These are phyloP conservation scores for Tilletia walkeri DNA, from an alignment of 1,284 basidiomycete species.

Conservation along the genomic window DNA sequence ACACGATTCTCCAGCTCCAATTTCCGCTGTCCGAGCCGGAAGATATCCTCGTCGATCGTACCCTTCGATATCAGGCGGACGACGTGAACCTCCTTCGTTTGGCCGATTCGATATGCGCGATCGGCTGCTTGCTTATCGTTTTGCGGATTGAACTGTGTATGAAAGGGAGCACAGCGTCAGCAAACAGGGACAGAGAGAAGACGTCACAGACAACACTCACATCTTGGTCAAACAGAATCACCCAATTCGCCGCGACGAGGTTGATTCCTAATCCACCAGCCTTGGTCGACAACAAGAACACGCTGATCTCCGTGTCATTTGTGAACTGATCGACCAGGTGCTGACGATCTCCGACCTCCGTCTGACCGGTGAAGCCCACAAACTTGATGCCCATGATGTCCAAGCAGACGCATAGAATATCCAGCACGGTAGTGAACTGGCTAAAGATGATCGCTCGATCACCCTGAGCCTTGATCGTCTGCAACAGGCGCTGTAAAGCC, in stretches of 20 bases:
- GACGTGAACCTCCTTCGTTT: slow-evolving; percentile 81
- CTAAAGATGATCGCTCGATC: slow-evolving; percentile 90
- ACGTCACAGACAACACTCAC: slow-evolving; percentile 68
- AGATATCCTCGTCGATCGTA: slow-evolving; percentile 69
- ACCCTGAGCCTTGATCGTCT: slow-evolving; percentile 68
- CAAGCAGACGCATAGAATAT: slow-evolving; percentile 81
- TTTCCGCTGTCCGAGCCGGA: slow-evolving; percentile 34
- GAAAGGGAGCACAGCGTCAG: background rate
- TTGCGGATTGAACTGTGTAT: slow-evolving; percentile 56
- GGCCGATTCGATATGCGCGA: slow-evolving; percentile 95
- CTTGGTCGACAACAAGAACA: slow-evolving; percentile 92
- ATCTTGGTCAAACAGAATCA: slow-evolving; percentile 81
- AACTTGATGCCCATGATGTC: slow-evolving; percentile 74
- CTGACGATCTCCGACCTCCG: slow-evolving; percentile 89
- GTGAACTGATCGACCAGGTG: slow-evolving; percentile 93
- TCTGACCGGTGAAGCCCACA: slow-evolving; percentile 87
- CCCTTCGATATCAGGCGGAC: slow-evolving; percentile 88
- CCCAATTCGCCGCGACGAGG: slow-evolving; percentile 67
- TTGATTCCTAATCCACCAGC: slow-evolving; percentile 68
- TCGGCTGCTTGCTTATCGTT: slow-evolving; percentile 93
- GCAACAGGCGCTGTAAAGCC: slow-evolving; percentile 71
- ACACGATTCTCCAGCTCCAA: slow-evolving; percentile 49
- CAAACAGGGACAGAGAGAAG: background rate
- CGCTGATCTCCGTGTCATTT: slow-evolving; percentile 83
- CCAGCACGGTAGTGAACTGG: slow-evolving; percentile 61